Evolutionary conservation across 805 yeast genomes (phyloP).

Genomic region (Blastobotrys peoriensis): DNA sequence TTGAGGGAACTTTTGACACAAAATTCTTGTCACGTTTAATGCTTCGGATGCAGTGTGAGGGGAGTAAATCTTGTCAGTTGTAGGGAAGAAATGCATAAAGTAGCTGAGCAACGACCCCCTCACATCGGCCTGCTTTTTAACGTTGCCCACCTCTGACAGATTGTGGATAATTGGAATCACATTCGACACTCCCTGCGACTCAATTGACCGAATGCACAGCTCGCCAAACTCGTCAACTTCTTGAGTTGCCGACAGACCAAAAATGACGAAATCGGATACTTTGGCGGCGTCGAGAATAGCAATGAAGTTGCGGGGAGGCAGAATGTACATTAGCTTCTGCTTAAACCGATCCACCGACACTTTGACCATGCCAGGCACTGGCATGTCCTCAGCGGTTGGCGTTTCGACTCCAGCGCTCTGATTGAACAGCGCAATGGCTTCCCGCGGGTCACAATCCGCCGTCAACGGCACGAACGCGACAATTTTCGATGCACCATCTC

Average conservation of each 20-base stretch:
- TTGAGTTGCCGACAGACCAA: conserved; percentile 79
- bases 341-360: conserved; percentile 55
- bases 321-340: conserved; percentile 61
- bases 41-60: conserved; percentile 65
- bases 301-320: conserved; percentile 62
- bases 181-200: conserved; percentile 86
- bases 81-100: conserved; percentile 73
- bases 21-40: conserved; percentile 60
- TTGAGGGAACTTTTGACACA: conserved; percentile 85
- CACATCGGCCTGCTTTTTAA: conserved; percentile 68
- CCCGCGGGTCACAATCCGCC: conserved; percentile 47
- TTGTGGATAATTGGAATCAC: conserved; percentile 30
- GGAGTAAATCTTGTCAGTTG: conserved; percentile 68
- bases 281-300: conserved; percentile 80
- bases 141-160: conserved; percentile 46
- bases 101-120: conserved; percentile 58
- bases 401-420: conserved; percentile 18
- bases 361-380: conserved; percentile 17
- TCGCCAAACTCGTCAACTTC: conserved; percentile 88
- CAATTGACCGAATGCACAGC: conserved; percentile 79
- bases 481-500: conserved; percentile 74
- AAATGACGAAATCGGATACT: conserved; percentile 80
- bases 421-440: conserved; percentile 24
- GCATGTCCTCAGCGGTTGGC: not conserved
- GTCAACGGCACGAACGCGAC: conserved; percentile 78